Conservation (phyloP, 192 early-diverging fungal genomes). For the Gamsiella multidivaricata region DNA sequence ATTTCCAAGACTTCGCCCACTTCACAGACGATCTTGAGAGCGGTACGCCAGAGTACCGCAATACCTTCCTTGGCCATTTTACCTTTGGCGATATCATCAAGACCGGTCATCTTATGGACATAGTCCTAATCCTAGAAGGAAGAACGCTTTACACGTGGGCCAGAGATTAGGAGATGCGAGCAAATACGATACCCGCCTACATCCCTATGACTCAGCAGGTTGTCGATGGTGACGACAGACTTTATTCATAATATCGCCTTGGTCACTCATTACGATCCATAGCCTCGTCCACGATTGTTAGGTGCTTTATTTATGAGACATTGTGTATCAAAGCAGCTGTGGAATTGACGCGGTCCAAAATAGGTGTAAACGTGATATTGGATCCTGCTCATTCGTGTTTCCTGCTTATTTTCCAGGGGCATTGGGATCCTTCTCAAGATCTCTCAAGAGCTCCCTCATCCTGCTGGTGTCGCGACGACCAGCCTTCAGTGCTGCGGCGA, state of each 20-base stretch:
- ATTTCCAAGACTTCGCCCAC: conserved; percentile 73
- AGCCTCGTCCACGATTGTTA: no score
- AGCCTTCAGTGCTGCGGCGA: conserved; percentile 49
- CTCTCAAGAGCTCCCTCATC: conserved; percentile 77
- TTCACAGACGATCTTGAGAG: conserved; percentile 70
- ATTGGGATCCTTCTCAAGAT: conserved; percentile 72
- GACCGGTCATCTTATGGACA: conserved; percentile 53
- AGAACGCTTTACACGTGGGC: conserved; percentile 54
- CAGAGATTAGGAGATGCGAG: conserved; percentile 52
- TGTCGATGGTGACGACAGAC: conserved; percentile 10
- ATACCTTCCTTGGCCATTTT: conserved; percentile 48
- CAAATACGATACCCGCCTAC: conserved; percentile 41
- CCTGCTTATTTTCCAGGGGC: conserved; percentile 68
- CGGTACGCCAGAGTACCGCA: conserved; percentile 64
- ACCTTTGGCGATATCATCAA: conserved; percentile 52
- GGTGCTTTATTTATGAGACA: no score
- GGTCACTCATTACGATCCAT: no score
- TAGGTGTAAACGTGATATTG: no score
- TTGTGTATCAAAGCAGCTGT: no score
- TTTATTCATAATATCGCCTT: no score
- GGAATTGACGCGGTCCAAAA: no score
- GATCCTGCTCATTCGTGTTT: no score
- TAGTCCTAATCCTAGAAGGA: conserved; percentile 53
- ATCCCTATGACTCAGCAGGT: conserved; percentile 53
- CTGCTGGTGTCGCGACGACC: conserved; percentile 70